phyloP scores from a whole-genome alignment of 1,139 yeast species.

The Lodderomyces jiufengensis region DNA sequence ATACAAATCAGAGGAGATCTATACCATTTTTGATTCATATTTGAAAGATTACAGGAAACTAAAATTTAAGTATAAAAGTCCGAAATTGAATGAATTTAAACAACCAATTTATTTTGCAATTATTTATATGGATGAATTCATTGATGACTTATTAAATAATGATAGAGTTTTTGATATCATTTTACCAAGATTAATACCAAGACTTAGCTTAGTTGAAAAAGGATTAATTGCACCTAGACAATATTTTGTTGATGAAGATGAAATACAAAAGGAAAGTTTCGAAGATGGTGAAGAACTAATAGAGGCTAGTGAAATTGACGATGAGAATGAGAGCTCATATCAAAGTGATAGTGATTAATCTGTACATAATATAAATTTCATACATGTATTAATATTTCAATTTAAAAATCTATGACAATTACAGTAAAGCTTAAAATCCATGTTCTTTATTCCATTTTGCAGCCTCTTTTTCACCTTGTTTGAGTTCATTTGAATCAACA shows the following conservation, averaged over 20 bases:
- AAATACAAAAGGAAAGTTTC: slow-evolving; percentile 12
- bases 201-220: slow-evolving; percentile 37
- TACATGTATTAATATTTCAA: too few relatives aligned
- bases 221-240: slow-evolving; percentile 37
- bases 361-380: not conserved
- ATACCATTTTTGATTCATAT: slow-evolving; percentile 48
- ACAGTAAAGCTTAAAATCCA: slow-evolving; percentile 22
- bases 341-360: slow-evolving; percentile 27
- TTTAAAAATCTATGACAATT: slow-evolving; percentile 7
- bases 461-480: slow-evolving; percentile 21
- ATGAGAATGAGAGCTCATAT: slow-evolving; percentile 12
- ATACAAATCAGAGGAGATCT: slow-evolving; percentile 43
- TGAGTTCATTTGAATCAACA: slow-evolving; percentile 9
- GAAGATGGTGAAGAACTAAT: slow-evolving; percentile 11
- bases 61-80: slow-evolving; percentile 20
- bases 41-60: slow-evolving; percentile 55
- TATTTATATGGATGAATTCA: slow-evolving; percentile 57
- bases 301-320: slow-evolving; percentile 9
- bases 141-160: slow-evolving; percentile 48
- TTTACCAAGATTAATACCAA: slow-evolving; percentile 51
- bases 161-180: slow-evolving; percentile 57
- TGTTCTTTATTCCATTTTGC: slow-evolving; percentile 27
- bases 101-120: slow-evolving; percentile 29
- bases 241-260: slow-evolving; percentile 25
- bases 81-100: slow-evolving; percentile 25